Evolutionary conservation across 2,329 filamentous ascomycete species (phyloP).

Genomic region (Pseudocercospora fuligena): DNA sequence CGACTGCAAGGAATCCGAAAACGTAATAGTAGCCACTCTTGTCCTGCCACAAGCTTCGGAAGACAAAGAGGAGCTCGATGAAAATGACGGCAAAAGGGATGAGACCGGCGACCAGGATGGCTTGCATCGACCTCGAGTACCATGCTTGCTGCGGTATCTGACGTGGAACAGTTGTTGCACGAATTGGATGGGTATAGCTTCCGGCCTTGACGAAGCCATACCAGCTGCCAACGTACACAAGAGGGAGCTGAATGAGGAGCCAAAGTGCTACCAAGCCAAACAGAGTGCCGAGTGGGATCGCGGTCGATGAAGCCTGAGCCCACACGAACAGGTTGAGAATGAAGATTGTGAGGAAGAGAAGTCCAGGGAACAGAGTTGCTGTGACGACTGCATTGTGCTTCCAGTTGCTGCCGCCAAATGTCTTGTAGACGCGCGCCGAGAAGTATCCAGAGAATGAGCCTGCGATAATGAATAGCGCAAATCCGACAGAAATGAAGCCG

Average conservation of each 20-base stretch:
- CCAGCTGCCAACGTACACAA: conserved; percentile 81
- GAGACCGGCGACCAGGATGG: conserved; percentile 73
- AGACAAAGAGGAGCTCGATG: conserved; percentile 84
- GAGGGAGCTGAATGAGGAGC: conserved; percentile 83
- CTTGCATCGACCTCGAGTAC: conserved; percentile 70
- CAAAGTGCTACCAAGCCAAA: conserved; percentile 74
- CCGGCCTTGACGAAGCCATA: conserved; percentile 71
- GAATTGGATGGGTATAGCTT: conserved; percentile 81
- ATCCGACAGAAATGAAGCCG: conserved; percentile 82
- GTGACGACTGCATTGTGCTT: conserved; percentile 75
- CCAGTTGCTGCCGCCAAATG: conserved; percentile 77
- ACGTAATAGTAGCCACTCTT: conserved; percentile 93
- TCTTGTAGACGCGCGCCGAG: conserved; percentile 80
- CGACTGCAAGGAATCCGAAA: conserved; percentile 81
- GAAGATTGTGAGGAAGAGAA: conserved; percentile 75
- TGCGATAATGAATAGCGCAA: conserved; percentile 82
- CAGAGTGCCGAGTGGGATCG: conserved; percentile 80
- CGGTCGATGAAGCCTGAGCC: conserved; percentile 86
- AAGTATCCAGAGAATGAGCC: conserved; percentile 87
- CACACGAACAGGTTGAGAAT: conserved; percentile 87
- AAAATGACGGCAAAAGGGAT: conserved; percentile 87
- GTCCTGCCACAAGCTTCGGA: conserved; percentile 86
- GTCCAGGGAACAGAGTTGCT: conserved; percentile 76
- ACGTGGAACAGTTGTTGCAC: conserved; percentile 71
- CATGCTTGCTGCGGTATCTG: conserved; percentile 76